Evolutionary conservation across 495 filamentous ascomycete species (phyloP).

Genomic region (Aspergillus biplanus): DNA sequence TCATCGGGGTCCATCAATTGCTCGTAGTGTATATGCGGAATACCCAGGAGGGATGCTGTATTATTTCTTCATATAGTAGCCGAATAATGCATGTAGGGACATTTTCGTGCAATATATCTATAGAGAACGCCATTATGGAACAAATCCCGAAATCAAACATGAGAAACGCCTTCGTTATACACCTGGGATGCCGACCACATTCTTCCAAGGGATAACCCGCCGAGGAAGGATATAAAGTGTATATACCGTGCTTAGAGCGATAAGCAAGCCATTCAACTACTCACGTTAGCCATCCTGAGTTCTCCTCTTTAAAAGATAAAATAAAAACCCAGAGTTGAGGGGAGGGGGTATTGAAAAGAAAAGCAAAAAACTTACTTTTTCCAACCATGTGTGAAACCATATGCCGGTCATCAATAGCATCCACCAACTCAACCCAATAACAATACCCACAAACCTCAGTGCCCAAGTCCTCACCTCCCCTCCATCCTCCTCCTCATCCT

Average conservation of each 20-base stretch:
- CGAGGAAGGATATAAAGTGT: conserved; percentile 78
- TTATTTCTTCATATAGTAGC: no score
- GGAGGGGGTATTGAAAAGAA: conserved; percentile 1
- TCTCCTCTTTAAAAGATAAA: neutral
- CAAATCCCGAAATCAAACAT: conserved; percentile 1
- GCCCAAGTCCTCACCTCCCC: conserved; percentile 48
- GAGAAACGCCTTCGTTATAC: conserved; percentile 44
- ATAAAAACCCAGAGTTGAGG: neutral
- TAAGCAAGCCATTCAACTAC: conserved; percentile 30
- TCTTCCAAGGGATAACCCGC: conserved; percentile 61
- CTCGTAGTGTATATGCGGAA: no score
- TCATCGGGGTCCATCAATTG: no score
- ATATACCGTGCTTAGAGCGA: conserved; percentile 71
- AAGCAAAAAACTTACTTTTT: conserved; percentile 68
- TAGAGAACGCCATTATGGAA: neutral
- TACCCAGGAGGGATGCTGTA: no score
- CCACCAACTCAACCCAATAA: conserved; percentile 72
- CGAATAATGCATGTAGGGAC: neutral
- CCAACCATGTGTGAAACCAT: conserved; percentile 98
- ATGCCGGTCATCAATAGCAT: conserved; percentile 98
- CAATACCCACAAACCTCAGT: conserved; percentile 52
- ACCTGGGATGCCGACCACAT: conserved; percentile 76
- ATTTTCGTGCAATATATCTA: neutral
- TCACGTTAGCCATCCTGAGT: conserved; percentile 7
- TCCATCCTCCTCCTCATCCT: conserved; percentile 43